Evolutionary conservation across 768 basidiomycete genomes (phyloP).

Genomic region (Xerocomellus chrysenteron): DNA sequence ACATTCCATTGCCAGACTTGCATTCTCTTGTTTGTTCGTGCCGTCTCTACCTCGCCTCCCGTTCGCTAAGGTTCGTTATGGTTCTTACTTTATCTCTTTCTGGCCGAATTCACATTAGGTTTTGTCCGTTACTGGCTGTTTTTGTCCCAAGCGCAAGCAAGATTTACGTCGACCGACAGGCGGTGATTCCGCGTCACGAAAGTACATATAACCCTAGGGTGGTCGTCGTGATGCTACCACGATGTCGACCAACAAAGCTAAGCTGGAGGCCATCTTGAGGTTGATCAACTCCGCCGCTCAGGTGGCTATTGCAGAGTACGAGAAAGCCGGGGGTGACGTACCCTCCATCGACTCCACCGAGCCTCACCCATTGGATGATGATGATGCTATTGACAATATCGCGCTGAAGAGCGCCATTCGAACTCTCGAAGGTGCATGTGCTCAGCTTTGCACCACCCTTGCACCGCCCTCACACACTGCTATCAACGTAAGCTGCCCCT

Average conservation of each 20-base stretch:
- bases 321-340: slow-evolving; percentile 22
- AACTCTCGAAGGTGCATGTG: slow-evolving; percentile 38
- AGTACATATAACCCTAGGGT: no score
- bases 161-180: no score
- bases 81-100: no score
- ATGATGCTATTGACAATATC: slow-evolving; percentile 16
- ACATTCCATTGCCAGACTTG: no score
- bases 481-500: slow-evolving; percentile 27
- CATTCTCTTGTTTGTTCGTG: no score
- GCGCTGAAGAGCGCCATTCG: slow-evolving; percentile 27
- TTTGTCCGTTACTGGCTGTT: no score
- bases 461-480: slow-evolving; percentile 35
- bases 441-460: slow-evolving; percentile 35
- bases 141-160: no score
- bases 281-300: slow-evolving; percentile 33
- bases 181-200: no score
- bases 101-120: no score
- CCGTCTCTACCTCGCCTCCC: no score
- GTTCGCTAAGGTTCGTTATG: no score
- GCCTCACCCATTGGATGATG: slow-evolving; percentile 37
- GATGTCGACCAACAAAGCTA: slow-evolving; percentile 25
- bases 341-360: slow-evolving; percentile 37
- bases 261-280: slow-evolving; percentile 28
- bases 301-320: slow-evolving; percentile 36
- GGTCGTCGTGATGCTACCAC: neutral